Base-by-base conservation (phyloP, 2,329 filamentous ascomycete species). In the Trichoderma sp. region DNA sequence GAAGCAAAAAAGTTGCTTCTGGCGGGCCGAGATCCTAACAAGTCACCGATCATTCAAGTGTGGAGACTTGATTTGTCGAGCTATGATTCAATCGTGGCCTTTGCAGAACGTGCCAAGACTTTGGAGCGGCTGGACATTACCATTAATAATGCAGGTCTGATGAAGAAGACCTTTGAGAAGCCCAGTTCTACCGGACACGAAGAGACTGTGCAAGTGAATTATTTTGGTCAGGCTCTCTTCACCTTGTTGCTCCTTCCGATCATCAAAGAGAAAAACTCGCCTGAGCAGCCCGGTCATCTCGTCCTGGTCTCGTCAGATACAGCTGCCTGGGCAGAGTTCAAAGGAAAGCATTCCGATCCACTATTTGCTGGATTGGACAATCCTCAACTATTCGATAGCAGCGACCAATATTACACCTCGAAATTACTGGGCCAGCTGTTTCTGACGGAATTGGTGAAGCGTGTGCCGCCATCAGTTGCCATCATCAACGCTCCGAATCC, bases 401-500 rank as follows among this genome's bases (percentile, higher is more conserved):
- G n/a, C 16, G 62, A 65, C 47, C 62, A 19, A 43, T 65, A 65
- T 31, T 19, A 11, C 14, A 65, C 52, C 5, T 65, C 62, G 0
- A 65, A 65, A 16, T 31, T 65, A n/a, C 24, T 65, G 2, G 62
- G 62, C 7, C 62, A 65, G n/a, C 13, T 65, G n/a, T 65, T 65
- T 31, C 31, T 65, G 6, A 43, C 62, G 7, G 49, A 65, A 29
- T 27, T 65, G 27, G 62, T 56, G 1, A 65, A 65, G 27, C 35
- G 62, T 3, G 35, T 57, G 2, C 62, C 52, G 3, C 35, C 52
- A 13, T 65, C 62, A 7, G 27, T 43, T 13, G 52, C 62, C 24
- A 65, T 65, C 16, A 65, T 65, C 13, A 65, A 65, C 14, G 62
- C 52, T 16, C 62, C 62, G 6, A 66, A 57, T 16, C 62, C 62